Evolutionary conservation across 495 filamentous ascomycete species (phyloP), one percentile per base, ranked within the genome.

Genomic region (Xanthoparmelia taractica): DNA sequence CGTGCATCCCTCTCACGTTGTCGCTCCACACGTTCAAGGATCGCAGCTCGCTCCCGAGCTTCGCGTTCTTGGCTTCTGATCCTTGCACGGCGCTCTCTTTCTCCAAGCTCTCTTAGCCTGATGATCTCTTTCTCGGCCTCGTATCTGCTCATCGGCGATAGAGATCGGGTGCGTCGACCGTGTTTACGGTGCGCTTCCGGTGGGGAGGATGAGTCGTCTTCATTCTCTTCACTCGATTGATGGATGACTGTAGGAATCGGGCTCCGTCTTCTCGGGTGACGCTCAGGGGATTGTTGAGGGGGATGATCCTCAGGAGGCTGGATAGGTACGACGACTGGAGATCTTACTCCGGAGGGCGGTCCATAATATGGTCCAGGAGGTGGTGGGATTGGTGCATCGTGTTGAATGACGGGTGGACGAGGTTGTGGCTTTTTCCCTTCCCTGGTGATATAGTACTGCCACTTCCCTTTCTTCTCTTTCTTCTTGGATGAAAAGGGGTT

Each of bases 311-410:
- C 31, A 11, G 36, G 43, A 58, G 61, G 65, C 36, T 60, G 43
- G 31, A 57, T 38, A 4, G 31, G 56, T 37, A 66, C 37, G 37
- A 60, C 29, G 1, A 57, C 41, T 45, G 65, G 60, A 3, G 37
- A 34, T 43, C 12, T 10, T 20, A 15, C 25, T 33, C 25, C 12
- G 1, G 1, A n/a, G 4, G 52, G 52, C 27, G 55, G 61, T 38
- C 17, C 47, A 15, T 33, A 18, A 20, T 31, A 18, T 11, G 25
- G 25, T 47, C 40, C 15, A 18, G 18, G 25, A 36, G 38, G 61
- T 37, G 65, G 65, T 55, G 65, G 65, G 34, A 61, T 55, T 41
- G 65, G 65, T 36, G 61, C 15, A 61, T 36, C 47, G 23, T 38
- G 38, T 47, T 36, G 43, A 27, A 56, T 25, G 56, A 23, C 45